Evolutionary conservation across 2,329 filamentous ascomycete species (phyloP).

Genomic region (Cryphonectria radicalis): DNA sequence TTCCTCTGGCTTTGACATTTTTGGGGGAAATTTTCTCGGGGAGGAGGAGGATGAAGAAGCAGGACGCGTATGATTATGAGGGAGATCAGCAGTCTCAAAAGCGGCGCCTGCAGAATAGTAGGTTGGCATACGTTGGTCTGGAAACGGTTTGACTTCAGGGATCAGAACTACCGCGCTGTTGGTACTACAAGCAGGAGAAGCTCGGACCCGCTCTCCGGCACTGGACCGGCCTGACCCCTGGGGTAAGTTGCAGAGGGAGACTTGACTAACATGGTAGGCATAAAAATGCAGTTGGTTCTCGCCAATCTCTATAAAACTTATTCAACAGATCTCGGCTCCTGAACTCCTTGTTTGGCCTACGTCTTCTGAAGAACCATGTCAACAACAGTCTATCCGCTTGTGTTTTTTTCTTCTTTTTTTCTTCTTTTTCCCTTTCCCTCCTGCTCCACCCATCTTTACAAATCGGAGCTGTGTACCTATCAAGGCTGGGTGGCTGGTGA

Average conservation of each 20-base stretch:
- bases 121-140: background rate
- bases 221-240: background rate
- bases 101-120: background rate
- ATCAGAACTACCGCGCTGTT: background rate
- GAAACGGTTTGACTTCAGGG: background rate
- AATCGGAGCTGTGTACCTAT: background rate
- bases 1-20: constrained; percentile 37
- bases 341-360: background rate
- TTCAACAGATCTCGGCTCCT: background rate
- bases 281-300: background rate
- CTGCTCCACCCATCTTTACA: background rate
- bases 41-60: background rate
- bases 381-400: background rate
- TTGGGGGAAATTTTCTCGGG: background rate
- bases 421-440: background rate
- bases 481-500: background rate
- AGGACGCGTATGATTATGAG: background rate
- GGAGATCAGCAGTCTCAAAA: background rate
- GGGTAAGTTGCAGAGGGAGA: background rate
- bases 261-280: background rate
- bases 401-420: background rate
- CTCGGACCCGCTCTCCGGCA: constrained; percentile 1
- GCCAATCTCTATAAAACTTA: background rate
- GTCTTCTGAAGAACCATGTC: background rate
- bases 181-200: background rate